A percentile compares a stretch with the other conserved stretches of the same genome.
These are phyloP conservation scores for Fusarium sp. DNA, from an alignment of 2,329 filamentous ascomycete genomes.

Conservation along the genomic window DNA sequence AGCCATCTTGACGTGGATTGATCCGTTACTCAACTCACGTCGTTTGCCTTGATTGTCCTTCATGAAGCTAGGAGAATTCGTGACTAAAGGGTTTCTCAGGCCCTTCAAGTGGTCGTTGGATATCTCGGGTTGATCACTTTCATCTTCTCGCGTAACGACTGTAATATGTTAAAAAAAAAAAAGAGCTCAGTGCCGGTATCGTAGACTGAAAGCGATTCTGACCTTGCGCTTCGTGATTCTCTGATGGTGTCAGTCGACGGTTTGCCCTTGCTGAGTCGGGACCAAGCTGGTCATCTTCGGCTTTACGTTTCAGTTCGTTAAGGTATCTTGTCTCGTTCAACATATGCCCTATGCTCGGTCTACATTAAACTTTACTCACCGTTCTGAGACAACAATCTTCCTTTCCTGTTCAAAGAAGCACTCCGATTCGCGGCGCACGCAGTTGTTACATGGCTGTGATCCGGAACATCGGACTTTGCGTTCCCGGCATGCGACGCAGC, in stretches of 20 bases:
- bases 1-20: neutral
- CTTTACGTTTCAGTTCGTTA: constrained; percentile 14
- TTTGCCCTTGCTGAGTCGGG: neutral
- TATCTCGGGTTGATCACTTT: neutral
- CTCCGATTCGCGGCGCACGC: constrained; percentile 1
- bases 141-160: too few relatives aligned
- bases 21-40: neutral
- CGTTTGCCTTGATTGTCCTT: neutral
- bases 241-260: neutral
- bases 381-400: constrained; percentile 8
- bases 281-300: neutral
- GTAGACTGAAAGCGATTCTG: too few relatives aligned
- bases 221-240: neutral
- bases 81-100: neutral
- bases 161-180: neutral
- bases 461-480: constrained; percentile 21
- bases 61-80: neutral
- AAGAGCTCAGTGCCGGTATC: neutral
- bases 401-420: constrained; percentile 9
- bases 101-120: neutral
- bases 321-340: neutral
- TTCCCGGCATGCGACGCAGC: constrained; percentile 7
- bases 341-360: neutral
- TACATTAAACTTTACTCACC: neutral
- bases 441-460: constrained; percentile 5